phyloP scores from a whole-genome alignment of 2,329 filamentous ascomycete genomes.

The Pezicula carpinea region DNA sequence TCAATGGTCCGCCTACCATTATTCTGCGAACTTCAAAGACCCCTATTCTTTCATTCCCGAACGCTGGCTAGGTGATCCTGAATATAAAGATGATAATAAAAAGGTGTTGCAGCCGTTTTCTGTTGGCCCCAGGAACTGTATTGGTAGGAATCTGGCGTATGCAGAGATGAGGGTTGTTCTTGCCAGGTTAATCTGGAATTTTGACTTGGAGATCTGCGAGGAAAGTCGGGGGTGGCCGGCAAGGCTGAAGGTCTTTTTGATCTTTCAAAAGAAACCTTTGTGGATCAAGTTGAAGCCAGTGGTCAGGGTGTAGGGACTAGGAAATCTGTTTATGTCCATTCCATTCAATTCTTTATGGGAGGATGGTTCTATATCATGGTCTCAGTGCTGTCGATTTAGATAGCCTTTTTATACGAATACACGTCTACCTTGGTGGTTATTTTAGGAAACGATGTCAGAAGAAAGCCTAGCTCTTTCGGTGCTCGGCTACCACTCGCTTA shows the following conservation, averaged over 20 bases:
- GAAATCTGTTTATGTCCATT: too few species aligned
- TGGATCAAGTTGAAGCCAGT: constrained; percentile 4
- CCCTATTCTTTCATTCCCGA: constrained; percentile 17
- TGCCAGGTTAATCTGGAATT: constrained; percentile 21
- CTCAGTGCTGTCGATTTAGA: too few species aligned
- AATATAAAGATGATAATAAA: constrained; percentile 28
- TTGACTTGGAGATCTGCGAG: constrained; percentile 6
- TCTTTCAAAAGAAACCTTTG: constrained; percentile 7
- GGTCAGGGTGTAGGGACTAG: too few species aligned
- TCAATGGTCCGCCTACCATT: constrained; percentile 26
- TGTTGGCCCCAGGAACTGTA: constrained; percentile 26
- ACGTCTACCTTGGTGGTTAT: too few species aligned
- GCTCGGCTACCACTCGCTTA: too few species aligned
- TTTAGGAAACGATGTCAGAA: too few species aligned
- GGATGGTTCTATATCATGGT: too few species aligned
- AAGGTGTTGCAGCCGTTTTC: constrained; percentile 28
- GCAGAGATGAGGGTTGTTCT: constrained; percentile 7
- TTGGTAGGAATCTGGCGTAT: constrained; percentile 16
- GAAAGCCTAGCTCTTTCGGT: too few species aligned
- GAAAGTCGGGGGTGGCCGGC: constrained; percentile 4
- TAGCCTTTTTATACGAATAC: too few species aligned
- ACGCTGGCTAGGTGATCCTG: constrained; percentile 18
- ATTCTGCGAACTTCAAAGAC: constrained; percentile 10
- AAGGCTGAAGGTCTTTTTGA: constrained; percentile 2
- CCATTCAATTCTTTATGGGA: too few species aligned